Base-by-base conservation (phyloP, 441 rosid species). In the Erodium trifolium region DNA sequence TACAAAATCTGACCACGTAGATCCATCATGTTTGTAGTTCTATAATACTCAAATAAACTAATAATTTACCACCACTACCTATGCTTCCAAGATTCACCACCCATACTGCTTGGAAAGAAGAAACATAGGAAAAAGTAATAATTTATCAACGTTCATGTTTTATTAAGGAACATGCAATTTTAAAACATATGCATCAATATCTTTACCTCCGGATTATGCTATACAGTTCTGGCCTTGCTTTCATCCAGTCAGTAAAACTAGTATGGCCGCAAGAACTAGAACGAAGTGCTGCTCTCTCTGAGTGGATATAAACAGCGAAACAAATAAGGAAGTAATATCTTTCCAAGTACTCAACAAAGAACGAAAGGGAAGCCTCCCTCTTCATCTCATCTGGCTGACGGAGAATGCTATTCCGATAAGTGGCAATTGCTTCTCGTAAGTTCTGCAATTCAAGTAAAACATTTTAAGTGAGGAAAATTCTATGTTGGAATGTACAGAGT, bases 351-450 rank as follows among this genome's bases (percentile, higher is more conserved):
- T 95, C 99, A 68, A 90, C 89, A 73, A 95, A 95, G 82, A 89
- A 88, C 14, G 97, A 95, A 76, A 95, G 98, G 64, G 85, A 89
- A 57, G 97, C 91, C 82, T 86, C 98, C 82, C 98, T 91, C 90
- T 90, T 92, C 98, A 87, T 90, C 82, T 95, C 99, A 88, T 95
- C 99, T n/a, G 97, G 87, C 78, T 95, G 97, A 68, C 87, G 97
- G 78, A 88, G 87, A 82, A 92, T 95, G 78, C 87, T 92, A 78
- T 83, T 95, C 71, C 97, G 96, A 76, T 95, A 90, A 74, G 84
- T 82, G 74, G 89, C 96, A 74, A 95, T 95, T 63, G 97, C 99
- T 82, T 95, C 99, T 37, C 99, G 90, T 79, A 95, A 80, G 76
- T 95, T 95, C 99, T 95, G 95, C 70, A 70, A 76, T 84, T 69